phyloP scores from a whole-genome alignment of 2,329 filamentous ascomycete species.

The Teratosphaeria nubilosa region DNA sequence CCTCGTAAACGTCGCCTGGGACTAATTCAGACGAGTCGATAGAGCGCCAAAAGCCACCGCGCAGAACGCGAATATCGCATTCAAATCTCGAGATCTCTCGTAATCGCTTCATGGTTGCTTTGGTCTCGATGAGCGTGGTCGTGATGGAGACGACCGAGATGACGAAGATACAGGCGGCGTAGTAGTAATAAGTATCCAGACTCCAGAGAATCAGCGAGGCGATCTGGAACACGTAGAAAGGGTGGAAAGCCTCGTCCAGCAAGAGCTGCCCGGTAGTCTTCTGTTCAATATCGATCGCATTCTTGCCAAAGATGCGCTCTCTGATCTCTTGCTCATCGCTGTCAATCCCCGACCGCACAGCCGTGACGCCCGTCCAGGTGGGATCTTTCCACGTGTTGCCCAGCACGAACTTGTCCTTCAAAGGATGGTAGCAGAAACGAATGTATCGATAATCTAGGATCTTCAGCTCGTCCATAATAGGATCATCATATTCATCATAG shows the following conservation, averaged over 20 bases:
- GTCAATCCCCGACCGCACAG: slow-evolving; percentile 70
- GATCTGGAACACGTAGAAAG: slow-evolving; percentile 96
- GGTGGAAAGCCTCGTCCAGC: slow-evolving; percentile 91
- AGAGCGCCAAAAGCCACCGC: slow-evolving; percentile 92
- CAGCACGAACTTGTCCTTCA: slow-evolving; percentile 79
- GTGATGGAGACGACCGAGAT: slow-evolving; percentile 90
- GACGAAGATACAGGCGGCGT: slow-evolving; percentile 85
- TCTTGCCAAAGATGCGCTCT: slow-evolving; percentile 78
- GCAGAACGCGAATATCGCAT: slow-evolving; percentile 84
- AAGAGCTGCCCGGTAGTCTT: slow-evolving; percentile 76
- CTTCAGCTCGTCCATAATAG: slow-evolving; percentile 62
- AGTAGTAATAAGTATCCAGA: slow-evolving; percentile 94
- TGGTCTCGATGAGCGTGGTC: slow-evolving; percentile 82
- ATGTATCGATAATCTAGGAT: slow-evolving; percentile 90
- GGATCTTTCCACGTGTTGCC: slow-evolving; percentile 93
- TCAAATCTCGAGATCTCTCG: slow-evolving; percentile 90
- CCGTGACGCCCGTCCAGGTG: slow-evolving; percentile 64
- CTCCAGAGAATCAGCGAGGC: slow-evolving; percentile 93
- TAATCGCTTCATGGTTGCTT: slow-evolving; percentile 80
- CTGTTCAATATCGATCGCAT: slow-evolving; percentile 85
- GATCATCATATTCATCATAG: slow-evolving; percentile 64
- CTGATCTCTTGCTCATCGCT: slow-evolving; percentile 77
- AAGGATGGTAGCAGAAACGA: slow-evolving; percentile 79
- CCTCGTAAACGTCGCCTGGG: slow-evolving; percentile 91
- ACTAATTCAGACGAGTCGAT: slow-evolving; percentile 80